These are phyloP conservation scores for Phytophthora ramorum DNA, from an alignment of 352 stramenopile species.

Conservation along the genomic window DNA sequence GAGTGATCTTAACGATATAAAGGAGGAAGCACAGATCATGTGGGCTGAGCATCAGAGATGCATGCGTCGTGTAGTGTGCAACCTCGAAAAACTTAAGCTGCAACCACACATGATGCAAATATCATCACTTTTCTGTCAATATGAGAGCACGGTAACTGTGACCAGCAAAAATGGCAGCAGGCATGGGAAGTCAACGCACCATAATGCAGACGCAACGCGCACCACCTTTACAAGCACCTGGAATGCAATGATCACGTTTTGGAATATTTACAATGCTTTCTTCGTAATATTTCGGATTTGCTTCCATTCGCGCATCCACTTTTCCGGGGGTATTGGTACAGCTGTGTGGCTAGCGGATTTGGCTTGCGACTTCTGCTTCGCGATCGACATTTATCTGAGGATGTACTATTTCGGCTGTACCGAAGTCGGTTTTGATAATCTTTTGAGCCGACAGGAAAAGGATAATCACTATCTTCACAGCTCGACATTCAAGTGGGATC, in stretches of 20 bases:
- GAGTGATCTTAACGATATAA: constrained; percentile 59
- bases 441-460: constrained; percentile 42
- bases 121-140: constrained; percentile 61
- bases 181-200: constrained; percentile 2
- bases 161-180: neutral
- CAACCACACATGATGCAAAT: constrained; percentile 63
- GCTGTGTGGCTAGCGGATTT: constrained; percentile 52
- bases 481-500: constrained; percentile 54
- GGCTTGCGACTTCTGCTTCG: constrained; percentile 62
- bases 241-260: constrained; percentile 62
- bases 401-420: constrained; percentile 73
- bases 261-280: constrained; percentile 79
- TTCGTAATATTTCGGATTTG: constrained; percentile 75
- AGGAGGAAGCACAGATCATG: constrained; percentile 42
- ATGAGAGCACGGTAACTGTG: constrained; percentile 28
- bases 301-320: constrained; percentile 63
- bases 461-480: constrained; percentile 51
- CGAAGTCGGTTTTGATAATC: constrained; percentile 53
- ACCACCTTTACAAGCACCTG: constrained; percentile 48
- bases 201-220: constrained; percentile 29
- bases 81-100: constrained; percentile 62
- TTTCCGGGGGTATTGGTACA: constrained; percentile 26
- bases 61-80: constrained; percentile 43
- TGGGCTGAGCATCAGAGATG: constrained; percentile 51
- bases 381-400: constrained; percentile 67